These are phyloP conservation scores for Physcomitrellopsis africana DNA, from an alignment of 225 moss, liverwort and hornwort species.

Conservation along the genomic window DNA sequence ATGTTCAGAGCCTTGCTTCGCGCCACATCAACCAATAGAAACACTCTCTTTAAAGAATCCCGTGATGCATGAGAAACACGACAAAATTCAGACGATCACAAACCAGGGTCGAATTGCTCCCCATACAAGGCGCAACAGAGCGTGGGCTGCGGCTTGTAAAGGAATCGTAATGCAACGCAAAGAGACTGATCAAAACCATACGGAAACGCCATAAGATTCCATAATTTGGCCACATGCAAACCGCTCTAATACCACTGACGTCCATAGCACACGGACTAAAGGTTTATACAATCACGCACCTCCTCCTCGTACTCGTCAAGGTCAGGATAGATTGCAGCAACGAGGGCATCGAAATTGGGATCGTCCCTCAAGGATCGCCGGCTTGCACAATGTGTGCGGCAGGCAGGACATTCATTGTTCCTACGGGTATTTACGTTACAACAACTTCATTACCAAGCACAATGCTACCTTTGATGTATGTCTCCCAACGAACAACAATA, in stretches of 20 bases:
- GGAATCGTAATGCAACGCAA: constrained; percentile 2
- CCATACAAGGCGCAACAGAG: neutral
- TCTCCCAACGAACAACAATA: constrained; percentile 5
- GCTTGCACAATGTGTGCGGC: constrained; percentile 90
- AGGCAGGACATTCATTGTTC: constrained; percentile 93
- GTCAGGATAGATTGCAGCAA: constrained; percentile 79
- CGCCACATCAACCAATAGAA: neutral
- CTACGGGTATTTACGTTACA: constrained; percentile 36
- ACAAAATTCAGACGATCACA: neutral
- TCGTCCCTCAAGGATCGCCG: constrained; percentile 85
- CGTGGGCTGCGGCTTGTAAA: neutral
- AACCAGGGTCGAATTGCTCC: constrained; percentile 10
- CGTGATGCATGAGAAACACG: neutral
- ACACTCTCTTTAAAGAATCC: neutral
- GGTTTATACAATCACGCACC: constrained; percentile 43
- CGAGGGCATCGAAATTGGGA: constrained; percentile 84
- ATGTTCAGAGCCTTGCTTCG: constrained; percentile 2
- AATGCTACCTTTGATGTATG: neutral
- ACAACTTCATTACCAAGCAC: neutral
- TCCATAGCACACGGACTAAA: neutral
- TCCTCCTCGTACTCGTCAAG: constrained; percentile 90
- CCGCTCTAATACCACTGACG: neutral
- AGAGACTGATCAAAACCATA: constrained; percentile 8
- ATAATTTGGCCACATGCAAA: neutral
- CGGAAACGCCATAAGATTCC: neutral